Evolutionary conservation across 768 basidiomycete genomes (phyloP).

Genomic region (Agaricus subrufescens): DNA sequence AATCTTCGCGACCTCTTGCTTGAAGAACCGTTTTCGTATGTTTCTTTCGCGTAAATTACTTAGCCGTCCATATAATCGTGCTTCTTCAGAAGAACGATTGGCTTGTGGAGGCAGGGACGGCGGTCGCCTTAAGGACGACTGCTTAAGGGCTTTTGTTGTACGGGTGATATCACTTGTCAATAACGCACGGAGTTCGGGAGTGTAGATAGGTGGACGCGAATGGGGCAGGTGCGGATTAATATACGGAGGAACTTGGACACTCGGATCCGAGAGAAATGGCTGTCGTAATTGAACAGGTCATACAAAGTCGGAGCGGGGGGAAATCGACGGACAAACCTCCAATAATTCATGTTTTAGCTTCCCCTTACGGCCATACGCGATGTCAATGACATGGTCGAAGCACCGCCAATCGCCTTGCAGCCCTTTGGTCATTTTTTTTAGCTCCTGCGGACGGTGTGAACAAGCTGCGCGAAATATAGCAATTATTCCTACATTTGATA

Average conservation of each 20-base stretch:
- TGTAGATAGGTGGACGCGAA: constrained; percentile 62
- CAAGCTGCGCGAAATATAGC: neutral
- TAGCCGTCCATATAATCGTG: constrained; percentile 54
- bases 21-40: constrained; percentile 63
- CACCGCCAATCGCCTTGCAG: constrained; percentile 44
- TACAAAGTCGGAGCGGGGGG: neutral
- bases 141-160: constrained; percentile 38
- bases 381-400: constrained; percentile 54
- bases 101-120: constrained; percentile 55
- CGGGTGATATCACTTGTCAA: constrained; percentile 50
- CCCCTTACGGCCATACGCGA: constrained; percentile 76
- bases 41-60: constrained; percentile 76
- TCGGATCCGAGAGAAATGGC: constrained; percentile 53
- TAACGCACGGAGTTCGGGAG: constrained; percentile 56
- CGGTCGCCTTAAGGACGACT: constrained; percentile 39
- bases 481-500: constrained; percentile 39
- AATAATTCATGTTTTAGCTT: constrained; percentile 66
- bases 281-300: constrained; percentile 19
- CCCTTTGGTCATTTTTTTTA: constrained; percentile 48
- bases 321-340: constrained; percentile 37
- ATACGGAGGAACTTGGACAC: constrained; percentile 31
- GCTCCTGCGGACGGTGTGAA: constrained; percentile 34
- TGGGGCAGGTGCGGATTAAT: constrained; percentile 48
- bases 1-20: constrained; percentile 47
- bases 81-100: constrained; percentile 53